phyloP scores from a whole-genome alignment of 306 rosid species.

The Inga oerstediana region DNA sequence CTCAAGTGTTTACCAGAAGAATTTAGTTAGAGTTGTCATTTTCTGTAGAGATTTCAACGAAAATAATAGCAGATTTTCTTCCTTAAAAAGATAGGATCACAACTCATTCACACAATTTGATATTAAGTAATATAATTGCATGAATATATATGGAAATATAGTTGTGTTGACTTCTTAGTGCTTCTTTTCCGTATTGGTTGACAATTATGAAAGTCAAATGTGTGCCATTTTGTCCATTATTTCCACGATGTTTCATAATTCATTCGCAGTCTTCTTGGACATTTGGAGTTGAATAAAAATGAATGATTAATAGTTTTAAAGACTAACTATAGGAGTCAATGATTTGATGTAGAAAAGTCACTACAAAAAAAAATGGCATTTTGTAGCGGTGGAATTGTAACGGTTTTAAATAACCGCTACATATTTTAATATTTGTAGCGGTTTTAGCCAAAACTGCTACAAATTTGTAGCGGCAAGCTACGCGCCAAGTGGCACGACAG shows the following conservation, averaged over 20 bases:
- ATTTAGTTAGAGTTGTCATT: slow-evolving; percentile 1
- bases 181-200: not conserved
- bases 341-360: too few relatives aligned
- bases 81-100: not conserved
- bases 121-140: not conserved
- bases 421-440: too few relatives aligned
- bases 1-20: slow-evolving; percentile 9
- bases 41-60: slow-evolving; percentile 8
- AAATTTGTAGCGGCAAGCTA: too few relatives aligned
- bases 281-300: not conserved
- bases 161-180: not conserved
- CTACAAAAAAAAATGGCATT: too few relatives aligned
- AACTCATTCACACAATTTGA: not conserved
- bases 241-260: not conserved
- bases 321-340: not conserved
- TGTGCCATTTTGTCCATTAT: not conserved
- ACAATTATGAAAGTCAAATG: not conserved
- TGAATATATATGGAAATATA: not conserved
- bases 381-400: too few relatives aligned
- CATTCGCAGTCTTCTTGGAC: slow-evolving; percentile 37
- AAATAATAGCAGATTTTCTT: slow-evolving; percentile 21
- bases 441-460: too few relatives aligned
- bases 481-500: too few relatives aligned
- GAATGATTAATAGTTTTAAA: not conserved
- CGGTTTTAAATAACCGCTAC: too few relatives aligned